phyloP scores from a whole-genome alignment of 805 yeast species.

The Blastobotrys terrestris region DNA sequence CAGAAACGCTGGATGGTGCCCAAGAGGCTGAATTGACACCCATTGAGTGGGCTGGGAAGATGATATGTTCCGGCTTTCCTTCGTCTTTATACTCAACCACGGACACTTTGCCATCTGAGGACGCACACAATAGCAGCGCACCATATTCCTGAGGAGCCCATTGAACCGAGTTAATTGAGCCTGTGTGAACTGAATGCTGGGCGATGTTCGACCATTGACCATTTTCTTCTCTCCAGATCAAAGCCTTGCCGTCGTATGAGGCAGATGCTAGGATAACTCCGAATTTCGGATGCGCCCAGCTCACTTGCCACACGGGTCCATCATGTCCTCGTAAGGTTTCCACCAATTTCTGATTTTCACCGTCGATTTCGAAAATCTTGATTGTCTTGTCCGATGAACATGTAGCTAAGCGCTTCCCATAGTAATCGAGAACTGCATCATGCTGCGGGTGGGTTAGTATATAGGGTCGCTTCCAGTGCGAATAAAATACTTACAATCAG shows the following conservation, averaged over 20 bases:
- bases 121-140: constrained; percentile 81
- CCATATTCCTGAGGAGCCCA: constrained; percentile 99
- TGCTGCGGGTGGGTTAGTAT: constrained; percentile 37
- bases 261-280: constrained; percentile 93
- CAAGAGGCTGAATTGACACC: constrained; percentile 94
- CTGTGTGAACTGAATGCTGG: constrained; percentile 82
- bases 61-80: constrained; percentile 52
- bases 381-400: constrained; percentile 95
- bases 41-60: constrained; percentile 78
- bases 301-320: constrained; percentile 98
- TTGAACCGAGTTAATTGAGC: constrained; percentile 85
- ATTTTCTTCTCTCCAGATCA: constrained; percentile 92
- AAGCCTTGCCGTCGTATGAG: constrained; percentile 90
- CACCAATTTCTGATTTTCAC: constrained; percentile 70
- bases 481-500: constrained; percentile 43
- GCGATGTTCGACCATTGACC: constrained; percentile 84
- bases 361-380: constrained; percentile 86
- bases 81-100: constrained; percentile 88
- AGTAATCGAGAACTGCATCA: constrained; percentile 95
- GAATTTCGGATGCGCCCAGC: constrained; percentile 98
- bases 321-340: constrained; percentile 91
- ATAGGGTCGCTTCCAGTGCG: not conserved
- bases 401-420: constrained; percentile 92
- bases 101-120: constrained; percentile 89
- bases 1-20: constrained; percentile 33